Percentiles rank a stretch among this genome's conserved stretches.
These are phyloP conservation scores for Exophiala oligosperma DNA, from an alignment of 2,329 filamentous ascomycete genomes.

Conservation along the genomic window DNA sequence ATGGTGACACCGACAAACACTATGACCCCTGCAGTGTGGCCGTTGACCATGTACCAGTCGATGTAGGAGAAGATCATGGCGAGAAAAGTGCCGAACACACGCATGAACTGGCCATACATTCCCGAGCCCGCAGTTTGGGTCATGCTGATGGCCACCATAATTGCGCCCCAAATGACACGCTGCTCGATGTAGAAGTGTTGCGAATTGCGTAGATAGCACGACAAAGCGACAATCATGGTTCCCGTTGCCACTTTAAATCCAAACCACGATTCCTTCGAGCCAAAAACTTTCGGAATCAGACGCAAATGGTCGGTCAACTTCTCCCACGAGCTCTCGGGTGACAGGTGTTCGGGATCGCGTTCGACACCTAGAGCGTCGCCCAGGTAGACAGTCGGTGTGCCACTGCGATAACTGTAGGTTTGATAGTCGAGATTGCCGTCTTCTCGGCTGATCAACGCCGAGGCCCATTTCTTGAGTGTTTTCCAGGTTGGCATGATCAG, in stretches of 20 bases:
- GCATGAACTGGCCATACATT: slow-evolving; percentile 69
- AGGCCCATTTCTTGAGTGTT: slow-evolving; percentile 63
- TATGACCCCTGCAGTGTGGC: slow-evolving; percentile 62
- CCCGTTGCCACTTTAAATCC: slow-evolving; percentile 71
- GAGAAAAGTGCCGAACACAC: slow-evolving; percentile 64
- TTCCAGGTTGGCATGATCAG: slow-evolving; percentile 64
- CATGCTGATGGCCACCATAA: slow-evolving; percentile 73
- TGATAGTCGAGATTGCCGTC: slow-evolving; percentile 54
- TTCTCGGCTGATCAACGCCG: slow-evolving; percentile 56
- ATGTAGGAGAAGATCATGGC: slow-evolving; percentile 66
- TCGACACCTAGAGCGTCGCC: slow-evolving; percentile 52
- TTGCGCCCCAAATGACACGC: slow-evolving; percentile 75
- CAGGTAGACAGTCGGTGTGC: slow-evolving; percentile 56
- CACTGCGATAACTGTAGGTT: slow-evolving; percentile 51
- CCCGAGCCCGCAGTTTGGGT: slow-evolving; percentile 67
- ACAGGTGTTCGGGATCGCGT: slow-evolving; percentile 74
- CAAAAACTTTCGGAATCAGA: slow-evolving; percentile 59
- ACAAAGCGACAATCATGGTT: slow-evolving; percentile 69
- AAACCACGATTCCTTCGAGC: slow-evolving; percentile 66
- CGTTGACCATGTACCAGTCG: slow-evolving; percentile 75
- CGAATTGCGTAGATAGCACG: slow-evolving; percentile 64
- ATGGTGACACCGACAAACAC: slow-evolving; percentile 49
- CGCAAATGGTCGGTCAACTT: slow-evolving; percentile 63
- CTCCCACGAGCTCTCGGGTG: slow-evolving; percentile 61
- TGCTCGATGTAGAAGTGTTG: slow-evolving; percentile 69